These are phyloP conservation scores for Aegilops speltoides DNA, from an alignment of 176 grass and related monocot species.

Conservation along the genomic window DNA sequence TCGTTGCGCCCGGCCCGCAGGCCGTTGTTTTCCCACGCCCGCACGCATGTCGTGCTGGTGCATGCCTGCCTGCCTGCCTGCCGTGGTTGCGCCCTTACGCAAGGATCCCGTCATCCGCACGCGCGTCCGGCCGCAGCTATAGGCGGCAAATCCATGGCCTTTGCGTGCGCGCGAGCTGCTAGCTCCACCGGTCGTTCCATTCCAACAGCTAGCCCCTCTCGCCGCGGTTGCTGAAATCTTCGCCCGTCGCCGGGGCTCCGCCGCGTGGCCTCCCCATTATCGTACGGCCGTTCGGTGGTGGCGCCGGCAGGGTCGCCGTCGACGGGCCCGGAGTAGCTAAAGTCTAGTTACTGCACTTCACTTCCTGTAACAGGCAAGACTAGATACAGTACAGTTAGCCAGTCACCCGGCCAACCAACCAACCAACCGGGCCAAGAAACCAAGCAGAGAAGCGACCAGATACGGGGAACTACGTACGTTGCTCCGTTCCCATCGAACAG, in stretches of 20 bases:
- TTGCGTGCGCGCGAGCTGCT: conserved; percentile 17
- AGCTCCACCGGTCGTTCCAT: neutral
- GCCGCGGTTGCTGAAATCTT: neutral
- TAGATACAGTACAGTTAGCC: neutral
- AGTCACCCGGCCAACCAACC: conserved; percentile 9
- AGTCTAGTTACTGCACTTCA: neutral
- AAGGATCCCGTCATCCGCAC: conserved; percentile 67
- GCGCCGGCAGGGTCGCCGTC: conserved; percentile 29
- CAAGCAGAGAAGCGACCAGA: neutral
- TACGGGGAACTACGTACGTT: neutral
- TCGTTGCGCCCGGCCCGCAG: neutral
- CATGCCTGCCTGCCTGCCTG: neutral
- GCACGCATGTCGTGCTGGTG: neutral
- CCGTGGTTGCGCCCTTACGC: conserved; percentile 59
- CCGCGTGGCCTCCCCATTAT: neutral
- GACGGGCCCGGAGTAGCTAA: conserved; percentile 25
- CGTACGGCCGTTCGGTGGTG: too few relatives aligned
- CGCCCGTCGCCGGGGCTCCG: conserved; percentile 5
- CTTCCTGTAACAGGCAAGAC: conserved; percentile 24
- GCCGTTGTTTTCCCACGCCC: conserved; percentile 30
- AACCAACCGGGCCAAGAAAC: conserved; percentile 1
- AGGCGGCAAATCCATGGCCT: neutral
- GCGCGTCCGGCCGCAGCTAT: neutral
- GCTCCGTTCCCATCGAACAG: neutral
- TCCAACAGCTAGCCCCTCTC: too few relatives aligned